Evolutionary conservation across 1,284 basidiomycete species (phyloP), one percentile per base, ranked within the genome.

Genomic region (Ganoderma lingzhi): DNA sequence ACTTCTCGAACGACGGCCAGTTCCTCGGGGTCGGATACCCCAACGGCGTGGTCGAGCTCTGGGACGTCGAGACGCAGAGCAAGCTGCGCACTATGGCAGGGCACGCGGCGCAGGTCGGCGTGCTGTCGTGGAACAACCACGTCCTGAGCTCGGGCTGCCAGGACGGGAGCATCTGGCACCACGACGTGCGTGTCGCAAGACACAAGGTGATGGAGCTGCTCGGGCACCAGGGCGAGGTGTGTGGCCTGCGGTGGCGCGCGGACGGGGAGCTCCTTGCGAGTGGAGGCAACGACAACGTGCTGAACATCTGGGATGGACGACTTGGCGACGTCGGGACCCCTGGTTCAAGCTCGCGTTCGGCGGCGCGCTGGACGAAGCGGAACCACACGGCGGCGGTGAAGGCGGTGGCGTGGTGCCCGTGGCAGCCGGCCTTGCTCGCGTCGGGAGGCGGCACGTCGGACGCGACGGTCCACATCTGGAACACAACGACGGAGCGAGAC

Each of bases 381-480:
- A 97, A 96, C 79, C 96, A 98, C 81, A 95, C 93, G 0, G 96
- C 96, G 0, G 96, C 96, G 0, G 96, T 98, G 74, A 98, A 98
- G 93, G 97, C 96, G 0, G 84, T 99, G 59, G 95, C 96, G 0
- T 99, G 98, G 96, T 98, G 96, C 74, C 96, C 97, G 0, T 99
- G 97, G 96, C 95, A 97, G 82, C 89, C 93, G 0, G 93, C 93
- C 10, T 85, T 99, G 9, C 89, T 99, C 61, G 97, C 97, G 0
- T 93, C 94, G 0, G 98, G 98, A 0, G 98, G 98, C 1, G 98
- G 98, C 0, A 97, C 96, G 0, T 94, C 94, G 71, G 97, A 99
- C 78, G 94, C 96, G 51, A 95, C 93, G 32, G 95, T 99, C 75
- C 95, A 99, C 78, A 87, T 98, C 71, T 98, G 96, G 96, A 95